Evolutionary conservation across 768 basidiomycete species (phyloP).

Genomic region (Mrakia blollopis): DNA sequence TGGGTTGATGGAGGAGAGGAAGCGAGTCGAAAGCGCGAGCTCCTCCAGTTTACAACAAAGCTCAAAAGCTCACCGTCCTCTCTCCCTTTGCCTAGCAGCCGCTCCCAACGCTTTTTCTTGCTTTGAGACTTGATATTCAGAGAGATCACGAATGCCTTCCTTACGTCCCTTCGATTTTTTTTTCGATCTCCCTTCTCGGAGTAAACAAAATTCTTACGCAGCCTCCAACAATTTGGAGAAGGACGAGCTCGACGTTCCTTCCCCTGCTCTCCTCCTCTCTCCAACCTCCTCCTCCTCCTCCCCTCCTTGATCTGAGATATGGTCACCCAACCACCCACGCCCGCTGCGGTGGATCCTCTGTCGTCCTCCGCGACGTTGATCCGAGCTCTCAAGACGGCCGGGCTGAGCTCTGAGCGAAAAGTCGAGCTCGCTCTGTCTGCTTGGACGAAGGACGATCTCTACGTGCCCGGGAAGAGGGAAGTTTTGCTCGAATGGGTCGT

Average conservation of each 20-base stretch:
- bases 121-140: no score
- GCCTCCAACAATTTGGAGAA: no score
- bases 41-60: no score
- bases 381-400: conserved; percentile 26
- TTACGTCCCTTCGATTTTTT: no score
- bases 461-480: conserved; percentile 30
- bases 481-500: conserved; percentile 30
- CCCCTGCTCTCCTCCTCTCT: neutral
- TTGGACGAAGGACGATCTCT: conserved; percentile 25
- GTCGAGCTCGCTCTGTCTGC: conserved; percentile 23
- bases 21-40: no score
- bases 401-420: conserved; percentile 7
- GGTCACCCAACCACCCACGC: neutral
- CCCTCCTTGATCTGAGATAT: neutral
- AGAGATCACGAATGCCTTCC: no score
- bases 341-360: conserved; percentile 14
- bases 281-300: neutral
- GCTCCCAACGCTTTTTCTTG: no score
- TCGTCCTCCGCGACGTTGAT: conserved; percentile 24
- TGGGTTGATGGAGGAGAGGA: neutral
- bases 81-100: no score
- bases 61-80: no score
- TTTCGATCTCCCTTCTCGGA: no score
- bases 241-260: neutral
- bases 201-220: no score